Base-by-base conservation (phyloP, 371 early-diverging fungal genomes). In the Lichtheimia ramosa region DNA sequence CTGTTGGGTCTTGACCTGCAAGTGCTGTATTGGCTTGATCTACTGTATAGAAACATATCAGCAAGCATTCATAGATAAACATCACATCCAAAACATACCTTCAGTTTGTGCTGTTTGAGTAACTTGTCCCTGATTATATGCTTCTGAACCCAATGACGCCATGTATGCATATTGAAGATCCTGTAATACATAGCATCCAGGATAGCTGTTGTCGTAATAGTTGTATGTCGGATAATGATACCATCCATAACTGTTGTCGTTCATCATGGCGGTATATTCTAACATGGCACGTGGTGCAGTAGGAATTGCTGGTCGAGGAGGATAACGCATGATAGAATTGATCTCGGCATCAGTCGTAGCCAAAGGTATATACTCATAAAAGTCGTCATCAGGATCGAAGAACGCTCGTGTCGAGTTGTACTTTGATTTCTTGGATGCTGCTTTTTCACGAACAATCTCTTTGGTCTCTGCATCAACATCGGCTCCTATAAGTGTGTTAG, bases 341-440 rank as follows among this genome's bases (percentile, higher is more conserved):
- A 73, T 53, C n/a, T 70, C 73, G 18, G 56, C 50, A 2, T 43
- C 7, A 20, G 46, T 42, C 0, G 68, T 61, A 51, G 64, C 39
- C 12, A 66, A 46, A 12, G 71, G 51, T 7, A 77, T 43, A 43
- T 77, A 64, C 43, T 73, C 77, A 51, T 73, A 73, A 18, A 61
- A 70, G 27, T 77, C 77, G 34, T 77, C 63, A 20, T 73, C 71
- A 5, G 71, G 71, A 60, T 77, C 77, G 59, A 73, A 69, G 25
- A 71, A 73, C 13, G 67, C 76, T 15, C 76, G 63, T 20, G 68
- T 62, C 13, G 70, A 66, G 15, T 60, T 21, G 21, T 51, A 51
- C 34, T 52, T 25, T 16, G 23, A 16, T 16, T 52, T 52, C 52
- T 23, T 52, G 28, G 16, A 52, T n/a, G 15, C 25, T 13, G n/a